These are phyloP conservation scores for Miscanthus lutarioriparius DNA, from an alignment of 176 grass and related monocot genomes.

Conservation along the genomic window DNA sequence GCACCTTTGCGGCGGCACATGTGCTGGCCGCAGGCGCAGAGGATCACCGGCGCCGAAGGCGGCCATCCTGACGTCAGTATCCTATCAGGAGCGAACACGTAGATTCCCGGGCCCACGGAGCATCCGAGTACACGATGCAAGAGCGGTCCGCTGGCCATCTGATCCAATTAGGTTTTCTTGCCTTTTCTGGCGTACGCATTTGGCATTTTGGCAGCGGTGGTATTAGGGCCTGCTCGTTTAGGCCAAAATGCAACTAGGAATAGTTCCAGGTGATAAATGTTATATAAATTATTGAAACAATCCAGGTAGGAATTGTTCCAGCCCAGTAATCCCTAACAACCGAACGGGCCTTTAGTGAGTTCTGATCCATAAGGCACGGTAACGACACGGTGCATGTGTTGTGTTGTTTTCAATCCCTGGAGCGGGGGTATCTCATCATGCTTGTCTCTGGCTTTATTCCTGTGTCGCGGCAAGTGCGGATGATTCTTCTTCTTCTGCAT, in stretches of 20 bases:
- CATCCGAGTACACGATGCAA: background rate
- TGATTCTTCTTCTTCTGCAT: background rate
- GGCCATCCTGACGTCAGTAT: background rate
- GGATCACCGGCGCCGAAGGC: background rate
- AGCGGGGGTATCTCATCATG: background rate
- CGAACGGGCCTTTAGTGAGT: too few relatives aligned
- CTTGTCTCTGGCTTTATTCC: too few relatives aligned
- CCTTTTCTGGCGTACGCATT: background rate
- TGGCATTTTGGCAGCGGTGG: background rate
- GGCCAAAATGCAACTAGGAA: too few relatives aligned
- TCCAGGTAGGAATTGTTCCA: too few relatives aligned
- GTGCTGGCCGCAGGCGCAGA: background rate
- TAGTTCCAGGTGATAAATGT: too few relatives aligned
- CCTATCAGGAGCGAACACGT: conserved; percentile 29
- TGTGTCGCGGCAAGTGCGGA: too few relatives aligned
- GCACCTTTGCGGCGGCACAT: background rate
- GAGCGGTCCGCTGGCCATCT: background rate
- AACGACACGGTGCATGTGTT: background rate
- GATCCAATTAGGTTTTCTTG: conserved; percentile 15
- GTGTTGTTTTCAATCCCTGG: background rate
- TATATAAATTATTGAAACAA: too few relatives aligned
- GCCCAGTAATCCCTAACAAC: too few relatives aligned
- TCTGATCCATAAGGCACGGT: background rate
- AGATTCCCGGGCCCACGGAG: background rate
- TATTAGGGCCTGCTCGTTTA: too few relatives aligned